These are phyloP conservation scores for Ricinus communis DNA, from an alignment of 345 rosid genomes.

Conservation along the genomic window DNA sequence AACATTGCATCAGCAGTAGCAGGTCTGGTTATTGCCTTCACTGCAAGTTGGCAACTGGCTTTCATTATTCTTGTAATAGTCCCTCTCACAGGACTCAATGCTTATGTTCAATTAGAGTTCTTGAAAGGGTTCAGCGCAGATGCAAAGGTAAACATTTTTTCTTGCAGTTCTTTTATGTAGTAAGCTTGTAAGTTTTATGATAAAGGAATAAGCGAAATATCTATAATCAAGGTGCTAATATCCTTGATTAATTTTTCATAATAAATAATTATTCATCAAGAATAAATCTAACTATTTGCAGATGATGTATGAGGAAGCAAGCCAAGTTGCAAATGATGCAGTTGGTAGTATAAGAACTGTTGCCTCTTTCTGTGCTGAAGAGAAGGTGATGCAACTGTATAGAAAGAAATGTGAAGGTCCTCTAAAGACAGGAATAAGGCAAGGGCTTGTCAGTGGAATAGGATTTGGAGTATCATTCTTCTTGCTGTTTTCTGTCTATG, in stretches of 20 bases:
- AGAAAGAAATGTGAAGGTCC: constrained; percentile 78
- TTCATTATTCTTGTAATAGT: constrained; percentile 54
- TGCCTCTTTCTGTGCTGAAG: constrained; percentile 85
- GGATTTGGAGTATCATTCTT: constrained; percentile 77
- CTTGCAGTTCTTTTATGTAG: background rate
- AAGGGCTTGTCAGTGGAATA: constrained; percentile 66
- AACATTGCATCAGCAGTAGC: constrained; percentile 56
- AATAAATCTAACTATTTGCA: constrained; percentile 28
- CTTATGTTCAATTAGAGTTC: constrained; percentile 59
- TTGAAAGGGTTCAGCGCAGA: constrained; percentile 81
- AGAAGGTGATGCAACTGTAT: constrained; percentile 75
- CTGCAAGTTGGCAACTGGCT: constrained; percentile 68
- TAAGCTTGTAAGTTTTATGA: background rate
- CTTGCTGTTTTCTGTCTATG: constrained; percentile 57
- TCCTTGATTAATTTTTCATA: too few relatives aligned
- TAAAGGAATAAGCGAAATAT: too few relatives aligned
- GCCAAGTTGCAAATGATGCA: constrained; percentile 90
- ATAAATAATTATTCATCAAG: too few relatives aligned
- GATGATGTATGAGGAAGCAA: constrained; percentile 88
- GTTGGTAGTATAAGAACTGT: constrained; percentile 88
- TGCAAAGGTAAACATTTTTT: constrained; percentile 52
- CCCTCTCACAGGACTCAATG: constrained; percentile 64
- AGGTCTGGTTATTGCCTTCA: constrained; percentile 75
- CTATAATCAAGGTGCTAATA: too few relatives aligned
- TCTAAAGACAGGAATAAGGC: constrained; percentile 60